A percentile compares a stretch with the other conserved stretches of the same genome.
Conservation (phyloP, 1,139 yeast species). For the Saccharomyces hybrid region DNA sequence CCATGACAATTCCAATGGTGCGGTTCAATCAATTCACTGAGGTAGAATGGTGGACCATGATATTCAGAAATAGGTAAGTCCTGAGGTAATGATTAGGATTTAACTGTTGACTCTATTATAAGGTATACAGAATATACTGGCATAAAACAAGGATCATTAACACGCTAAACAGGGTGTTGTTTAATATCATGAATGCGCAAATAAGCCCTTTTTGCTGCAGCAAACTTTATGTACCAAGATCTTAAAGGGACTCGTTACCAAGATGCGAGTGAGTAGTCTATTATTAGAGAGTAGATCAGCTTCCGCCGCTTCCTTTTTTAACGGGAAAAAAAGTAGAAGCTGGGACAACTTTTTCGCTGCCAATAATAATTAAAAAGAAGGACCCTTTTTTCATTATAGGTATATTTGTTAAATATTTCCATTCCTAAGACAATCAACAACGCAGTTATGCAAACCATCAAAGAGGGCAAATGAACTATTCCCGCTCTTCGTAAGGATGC, state of each 20-base stretch:
- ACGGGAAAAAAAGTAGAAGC: neutral
- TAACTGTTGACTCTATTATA: no score
- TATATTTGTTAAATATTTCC: neutral
- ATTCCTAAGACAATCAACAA: neutral
- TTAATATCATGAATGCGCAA: neutral
- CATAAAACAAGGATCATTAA: no score
- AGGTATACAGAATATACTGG: no score
- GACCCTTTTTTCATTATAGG: neutral
- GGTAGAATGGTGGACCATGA: no score
- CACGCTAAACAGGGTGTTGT: no score
- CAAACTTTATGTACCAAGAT: neutral
- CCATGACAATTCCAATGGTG: no score
- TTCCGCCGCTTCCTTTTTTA: neutral
- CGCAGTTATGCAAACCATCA: neutral
- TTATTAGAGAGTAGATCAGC: neutral
- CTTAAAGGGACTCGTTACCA: neutral
- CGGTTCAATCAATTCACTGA: no score
- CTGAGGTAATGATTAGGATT: no score
- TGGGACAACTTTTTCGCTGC: neutral
- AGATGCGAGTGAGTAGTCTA: no score
- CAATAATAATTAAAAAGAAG: neutral
- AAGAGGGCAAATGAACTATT: neutral
- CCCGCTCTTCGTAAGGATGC: neutral
- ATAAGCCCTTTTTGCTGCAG: neutral
- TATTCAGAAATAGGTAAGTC: no score